Conservation (phyloP, 176 grass and related monocot species). For the Hordeum vulgare region MorexV3_pseudomolecules_assembly NC_058523.1:527938927-527939426, state of each 20-base stretch:
- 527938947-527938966: too few relatives aligned
- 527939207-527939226: slow-evolving; percentile 80
- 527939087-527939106: neutral
- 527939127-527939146: neutral
- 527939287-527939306: slow-evolving; percentile 75
- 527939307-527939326: slow-evolving; percentile 90
- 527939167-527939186: neutral
- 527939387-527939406: slow-evolving; percentile 92
- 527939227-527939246: slow-evolving; percentile 96
- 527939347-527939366: slow-evolving; percentile 97
- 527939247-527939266: slow-evolving; percentile 70
- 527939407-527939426: slow-evolving; percentile 61
- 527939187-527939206: neutral
- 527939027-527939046: too few relatives aligned
- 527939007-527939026: too few relatives aligned
- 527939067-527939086: too few relatives aligned
- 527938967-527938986: too few relatives aligned
- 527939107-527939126: neutral
- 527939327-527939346: slow-evolving; percentile 99
- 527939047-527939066: neutral
- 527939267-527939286: slow-evolving; percentile 92
- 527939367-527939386: slow-evolving; percentile 91
- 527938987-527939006: neutral
- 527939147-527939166: neutral
- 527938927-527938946: too few relatives aligned